Conservation (phyloP, 495 filamentous ascomycete genomes). For the Penicillium egyptiacum region DNA sequence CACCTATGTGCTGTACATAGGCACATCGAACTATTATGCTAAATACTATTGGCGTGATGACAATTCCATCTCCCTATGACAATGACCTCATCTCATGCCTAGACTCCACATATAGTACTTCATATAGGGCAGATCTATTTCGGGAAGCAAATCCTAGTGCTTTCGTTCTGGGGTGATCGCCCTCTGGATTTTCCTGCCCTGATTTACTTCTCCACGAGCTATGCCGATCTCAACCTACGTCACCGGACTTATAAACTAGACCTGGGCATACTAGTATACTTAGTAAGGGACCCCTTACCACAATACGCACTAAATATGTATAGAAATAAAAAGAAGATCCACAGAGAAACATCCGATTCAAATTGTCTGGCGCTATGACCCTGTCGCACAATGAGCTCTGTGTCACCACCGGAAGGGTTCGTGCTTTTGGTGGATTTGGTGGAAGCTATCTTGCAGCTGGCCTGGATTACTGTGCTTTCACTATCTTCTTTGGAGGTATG, state of each 20-base stretch:
- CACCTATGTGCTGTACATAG: not conserved
- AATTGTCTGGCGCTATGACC: not conserved
- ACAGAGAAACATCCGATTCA: not conserved
- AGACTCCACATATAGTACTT: not conserved
- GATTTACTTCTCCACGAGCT: not conserved
- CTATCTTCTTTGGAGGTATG: not conserved
- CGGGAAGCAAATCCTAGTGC: not conserved
- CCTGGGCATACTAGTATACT: not conserved
- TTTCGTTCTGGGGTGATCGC: conserved; percentile 1
- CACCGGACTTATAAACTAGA: not conserved
- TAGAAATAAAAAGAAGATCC: not conserved
- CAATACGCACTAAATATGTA: not conserved
- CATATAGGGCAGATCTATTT: conserved; percentile 1
- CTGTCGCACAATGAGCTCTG: conserved; percentile 16
- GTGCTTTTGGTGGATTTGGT: not conserved
- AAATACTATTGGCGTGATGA: conserved; percentile 1
- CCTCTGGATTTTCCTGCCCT: not conserved
- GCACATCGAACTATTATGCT: not conserved
- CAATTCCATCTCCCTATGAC: not conserved
- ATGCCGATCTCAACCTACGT: conserved; percentile 3
- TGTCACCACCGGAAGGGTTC: conserved; percentile 4
- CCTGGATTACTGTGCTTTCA: not conserved
- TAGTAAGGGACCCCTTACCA: not conserved
- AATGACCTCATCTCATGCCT: conserved; percentile 4
- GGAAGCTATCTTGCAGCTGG: not conserved